These are phyloP conservation scores for Talaromyces thailandensis DNA, from an alignment of 495 filamentous ascomycete species.

Conservation along the genomic window DNA sequence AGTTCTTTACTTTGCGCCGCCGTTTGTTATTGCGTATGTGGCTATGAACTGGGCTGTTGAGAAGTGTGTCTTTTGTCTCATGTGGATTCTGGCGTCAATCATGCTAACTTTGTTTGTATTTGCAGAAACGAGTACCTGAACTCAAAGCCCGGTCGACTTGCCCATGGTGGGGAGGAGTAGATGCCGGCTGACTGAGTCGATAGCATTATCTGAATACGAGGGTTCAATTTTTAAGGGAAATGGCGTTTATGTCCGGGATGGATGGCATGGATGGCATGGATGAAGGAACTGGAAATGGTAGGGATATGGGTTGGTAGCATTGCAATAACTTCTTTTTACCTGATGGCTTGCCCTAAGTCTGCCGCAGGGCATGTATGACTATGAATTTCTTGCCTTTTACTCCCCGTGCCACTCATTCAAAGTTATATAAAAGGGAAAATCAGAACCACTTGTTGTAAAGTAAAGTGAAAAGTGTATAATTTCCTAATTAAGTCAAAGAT, in stretches of 20 bases:
- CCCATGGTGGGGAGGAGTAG: slow-evolving; percentile 31
- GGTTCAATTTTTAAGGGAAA: neutral
- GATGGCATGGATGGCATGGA: neutral
- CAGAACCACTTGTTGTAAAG: too few relatives aligned
- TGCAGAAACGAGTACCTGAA: slow-evolving; percentile 83
- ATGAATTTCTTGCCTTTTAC: neutral
- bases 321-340: neutral
- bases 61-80: slow-evolving; percentile 43
- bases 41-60: slow-evolving; percentile 80
- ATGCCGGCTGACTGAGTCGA: slow-evolving; percentile 7
- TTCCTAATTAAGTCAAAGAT: neutral
- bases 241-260: neutral
- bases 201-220: neutral
- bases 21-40: slow-evolving; percentile 65
- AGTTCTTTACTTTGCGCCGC: slow-evolving; percentile 75
- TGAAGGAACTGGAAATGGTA: neutral
- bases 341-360: neutral
- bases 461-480: neutral
- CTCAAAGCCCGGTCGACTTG: slow-evolving; percentile 73
- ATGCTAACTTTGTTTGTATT: neutral
- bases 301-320: neutral
- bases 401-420: too few relatives aligned
- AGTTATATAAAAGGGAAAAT: neutral
- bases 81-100: neutral
- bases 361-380: neutral